A percentile compares a stretch with the other conserved stretches of the same genome.
These are phyloP conservation scores for Anthracocystis setariae DNA, from an alignment of 1,284 basidiomycete genomes.

Conservation along the genomic window DNA sequence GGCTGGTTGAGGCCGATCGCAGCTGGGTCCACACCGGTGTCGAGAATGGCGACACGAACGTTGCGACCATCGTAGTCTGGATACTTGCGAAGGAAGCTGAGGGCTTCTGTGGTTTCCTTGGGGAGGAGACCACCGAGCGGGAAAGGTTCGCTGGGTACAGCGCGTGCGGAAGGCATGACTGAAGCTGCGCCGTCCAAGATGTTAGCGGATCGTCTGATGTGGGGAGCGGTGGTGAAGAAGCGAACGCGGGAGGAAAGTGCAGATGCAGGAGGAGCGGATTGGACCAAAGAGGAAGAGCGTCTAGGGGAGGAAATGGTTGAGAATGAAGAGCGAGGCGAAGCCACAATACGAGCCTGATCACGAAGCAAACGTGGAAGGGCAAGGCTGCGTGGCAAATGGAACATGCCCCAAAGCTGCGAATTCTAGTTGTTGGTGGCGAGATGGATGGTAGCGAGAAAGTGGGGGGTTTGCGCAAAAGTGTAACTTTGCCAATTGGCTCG, in stretches of 20 bases:
- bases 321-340: slow-evolving; percentile 13
- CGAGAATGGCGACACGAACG: slow-evolving; percentile 68
- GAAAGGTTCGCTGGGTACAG: slow-evolving; percentile 53
- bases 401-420: slow-evolving; percentile 38
- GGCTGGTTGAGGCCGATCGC: slow-evolving; percentile 64
- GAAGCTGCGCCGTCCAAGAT: slow-evolving; percentile 19
- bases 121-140: slow-evolving; percentile 66
- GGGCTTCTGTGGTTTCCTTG: slow-evolving; percentile 66
- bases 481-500: background rate
- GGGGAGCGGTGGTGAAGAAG: slow-evolving; percentile 5
- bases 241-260: background rate
- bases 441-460: slow-evolving; percentile 5
- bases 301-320: background rate
- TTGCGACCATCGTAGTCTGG: slow-evolving; percentile 66
- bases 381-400: slow-evolving; percentile 38
- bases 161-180: slow-evolving; percentile 36
- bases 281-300: background rate
- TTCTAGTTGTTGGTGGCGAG: background rate
- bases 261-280: background rate
- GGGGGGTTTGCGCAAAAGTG: background rate
- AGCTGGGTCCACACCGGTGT: slow-evolving; percentile 68
- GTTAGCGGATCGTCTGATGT: slow-evolving; percentile 1
- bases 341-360: slow-evolving; percentile 29
- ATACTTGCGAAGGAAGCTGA: slow-evolving; percentile 63
- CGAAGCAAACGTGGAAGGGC: slow-evolving; percentile 38